Evolutionary conservation across 495 filamentous ascomycete genomes (phyloP), one percentile per base, ranked within the genome.

Genomic region (Ramalina peruviana): DNA sequence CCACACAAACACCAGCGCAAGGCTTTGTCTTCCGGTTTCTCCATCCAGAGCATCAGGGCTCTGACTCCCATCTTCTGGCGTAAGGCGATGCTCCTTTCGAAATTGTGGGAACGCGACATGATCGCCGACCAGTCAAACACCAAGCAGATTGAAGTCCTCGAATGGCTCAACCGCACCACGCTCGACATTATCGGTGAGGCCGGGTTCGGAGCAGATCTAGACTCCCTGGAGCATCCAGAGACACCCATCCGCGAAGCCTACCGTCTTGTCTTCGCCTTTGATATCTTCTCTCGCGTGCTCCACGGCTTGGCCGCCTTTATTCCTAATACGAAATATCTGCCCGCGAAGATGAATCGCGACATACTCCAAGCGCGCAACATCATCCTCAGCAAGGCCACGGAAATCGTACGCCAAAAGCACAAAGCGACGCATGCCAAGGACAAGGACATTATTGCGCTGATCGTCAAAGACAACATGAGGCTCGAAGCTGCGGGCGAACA

Each of bases 121-220:
- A 41, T 54, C 1, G 52, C 49, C 3, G 52, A 54, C 3, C 59
- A 60, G 10, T 53, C 60, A 17, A 58, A 51, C 4, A 60, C 53
- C 0, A 59, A 54, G 43, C 58, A 54, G 0, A 62, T 73, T 37
- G 66, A 73, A 47, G 60, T 68, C 1, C 62, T 73, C 6, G 70
- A 74, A 38, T 69, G 71, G 67, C 62, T 70, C 27, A 71, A 71
- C 50, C 61, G 70, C 20, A 65, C 67, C 25, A 72, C 72, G 0
- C 68, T 75, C 15, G 72, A 75, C 52, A 74, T 75, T 48, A 75
- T 75, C 48, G 70, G 68, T 33, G 59, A 66, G 52, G 70, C 72
- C 7, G 72, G 70, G 1, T 73, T 75, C 46, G 71, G 70, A 3
- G 65, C 62, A 21, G 67, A 72, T 3, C 65, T 74, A 40, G 58